Evolutionary conservation across 495 filamentous ascomycete species (phyloP), one percentile per base, ranked within the genome.

Genomic region (Tuber umbilicatum): DNA sequence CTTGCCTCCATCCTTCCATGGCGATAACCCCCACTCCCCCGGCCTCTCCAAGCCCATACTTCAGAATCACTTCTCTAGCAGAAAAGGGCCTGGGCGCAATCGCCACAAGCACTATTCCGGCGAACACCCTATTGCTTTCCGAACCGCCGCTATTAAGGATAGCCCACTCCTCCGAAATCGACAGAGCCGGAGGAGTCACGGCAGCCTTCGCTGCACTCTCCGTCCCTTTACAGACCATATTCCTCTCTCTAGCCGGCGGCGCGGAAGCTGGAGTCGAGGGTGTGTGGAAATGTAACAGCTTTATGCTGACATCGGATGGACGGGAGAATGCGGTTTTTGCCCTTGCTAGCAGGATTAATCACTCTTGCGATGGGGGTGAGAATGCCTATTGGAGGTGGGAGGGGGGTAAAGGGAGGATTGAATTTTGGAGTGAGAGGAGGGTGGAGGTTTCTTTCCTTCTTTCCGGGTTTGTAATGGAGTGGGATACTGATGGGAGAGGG

Each of bases 251-350:
- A 10, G 43, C 70, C 43, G 74, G 17, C 2, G 45, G 72, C 23
- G 71, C 71, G 45, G 60, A 73, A 31, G 71, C 76, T 14, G 69
- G 64, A 16, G 73, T 78, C n/a, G 71, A 76, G 37, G 80, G 75
- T 2, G 80, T 76, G 5, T 81, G 79, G 80, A 78, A 81, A 42
- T 74, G 73, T 40, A 81, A 81, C 67, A 81, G 74, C 5, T 81
- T 81, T 42, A 77, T 81, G 35, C 73, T 81, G 14, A 76, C 80
- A 38, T 35, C 42, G 9, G 71, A 78, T 6, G 80, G 80, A 0
- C 45, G 69, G 3, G 45, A 81, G 1, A 81, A 81, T 23, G 80
- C 69, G 10, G 74, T 81, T 17, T 81, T 81, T n/a, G 71, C 68
- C 35, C 67, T 74, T 35, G 73, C 80, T 2, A 78, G 75, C 31